Evolutionary conservation across 805 yeast species (phyloP), one percentile per base, ranked within the genome.

Genomic region (Monosporozyma aerobia): DNA sequence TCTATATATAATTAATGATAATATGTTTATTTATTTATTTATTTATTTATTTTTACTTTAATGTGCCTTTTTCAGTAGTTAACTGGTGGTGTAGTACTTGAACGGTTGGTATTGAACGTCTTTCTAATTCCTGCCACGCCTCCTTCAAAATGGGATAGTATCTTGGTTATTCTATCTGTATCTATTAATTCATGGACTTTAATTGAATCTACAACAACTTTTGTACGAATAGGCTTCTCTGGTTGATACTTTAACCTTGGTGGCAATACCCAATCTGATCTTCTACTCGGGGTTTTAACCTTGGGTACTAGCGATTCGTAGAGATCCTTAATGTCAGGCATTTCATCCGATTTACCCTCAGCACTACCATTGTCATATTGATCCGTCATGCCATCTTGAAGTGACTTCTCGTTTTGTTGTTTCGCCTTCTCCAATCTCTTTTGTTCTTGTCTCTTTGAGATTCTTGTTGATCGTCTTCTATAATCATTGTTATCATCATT

Each of bases 251-350:
- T 59, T 16, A 56, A 48, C 50, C 58, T 62, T 8, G 68, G 63
- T 16, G 69, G 69, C 40, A 69, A 51, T 3, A 69, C 52, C 64
- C 68, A 63, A 51, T 69, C 71, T 8, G 72, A 69, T 51, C 72
- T 60, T 56, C 72, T 59, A n/a, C 54, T 57, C 8, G 72, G 71
- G 5, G 55, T 57, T 29, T 46, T 48, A 9, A 62, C 54, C 50
- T 69, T 69, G 0, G 65, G 60, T 2, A 69, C 68, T 35, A 69
- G 48, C 6, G 61, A 53, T 50, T 69, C 72, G 49, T 57, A 63
- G 9, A 68, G 53, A 52, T 62, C 64, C 22, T 57, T 56, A 10
- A 68, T 60, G n/a, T 54, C 53, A 8, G 56, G 30, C 2, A 33
- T 33, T 3, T 43, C 59, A 11, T 45, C 19, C 19, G 19, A 19